A percentile compares a stretch with the other conserved stretches of the same genome.
Conservation (phyloP, 441 rosid genomes). For the Gossypium gossypioides region DNA sequence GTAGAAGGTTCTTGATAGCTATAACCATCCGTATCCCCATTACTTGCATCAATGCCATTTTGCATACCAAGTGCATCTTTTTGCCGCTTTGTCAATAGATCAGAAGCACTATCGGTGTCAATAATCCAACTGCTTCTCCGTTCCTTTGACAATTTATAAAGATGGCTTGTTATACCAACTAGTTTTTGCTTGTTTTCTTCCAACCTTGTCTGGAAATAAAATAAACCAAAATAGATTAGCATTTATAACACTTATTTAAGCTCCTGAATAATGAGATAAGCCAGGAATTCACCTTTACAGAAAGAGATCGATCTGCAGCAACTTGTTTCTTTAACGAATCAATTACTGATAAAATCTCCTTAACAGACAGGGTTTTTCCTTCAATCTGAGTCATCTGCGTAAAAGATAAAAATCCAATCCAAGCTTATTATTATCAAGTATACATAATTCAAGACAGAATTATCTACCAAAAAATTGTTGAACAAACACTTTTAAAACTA, state of each 20-base stretch:
- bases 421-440: not conserved
- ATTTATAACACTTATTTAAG: not conserved
- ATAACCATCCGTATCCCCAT: slow-evolving; percentile 43
- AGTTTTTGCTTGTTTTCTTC: slow-evolving; percentile 62
- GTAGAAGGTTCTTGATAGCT: slow-evolving; percentile 52
- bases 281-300: slow-evolving; percentile 45
- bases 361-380: slow-evolving; percentile 25
- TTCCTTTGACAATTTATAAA: slow-evolving; percentile 43
- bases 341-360: slow-evolving; percentile 49
- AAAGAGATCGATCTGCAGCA: slow-evolving; percentile 49
- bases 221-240: not conserved
- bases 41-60: slow-evolving; percentile 41
- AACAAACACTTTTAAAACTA: slow-evolving; percentile 1
- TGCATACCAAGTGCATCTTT: slow-evolving; percentile 57
- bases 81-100: slow-evolving; percentile 72
- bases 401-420: not conserved
- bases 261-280: not conserved
- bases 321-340: slow-evolving; percentile 63
- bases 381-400: slow-evolving; percentile 24
- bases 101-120: slow-evolving; percentile 26
- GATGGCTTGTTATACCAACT: slow-evolving; percentile 45
- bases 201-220: slow-evolving; percentile 50
- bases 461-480: not conserved
- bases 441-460: not conserved
- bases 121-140: slow-evolving; percentile 36